These are phyloP conservation scores for Fusarium euwallaceae DNA, from an alignment of 2,329 filamentous ascomycete species.

Conservation along the genomic window DNA sequence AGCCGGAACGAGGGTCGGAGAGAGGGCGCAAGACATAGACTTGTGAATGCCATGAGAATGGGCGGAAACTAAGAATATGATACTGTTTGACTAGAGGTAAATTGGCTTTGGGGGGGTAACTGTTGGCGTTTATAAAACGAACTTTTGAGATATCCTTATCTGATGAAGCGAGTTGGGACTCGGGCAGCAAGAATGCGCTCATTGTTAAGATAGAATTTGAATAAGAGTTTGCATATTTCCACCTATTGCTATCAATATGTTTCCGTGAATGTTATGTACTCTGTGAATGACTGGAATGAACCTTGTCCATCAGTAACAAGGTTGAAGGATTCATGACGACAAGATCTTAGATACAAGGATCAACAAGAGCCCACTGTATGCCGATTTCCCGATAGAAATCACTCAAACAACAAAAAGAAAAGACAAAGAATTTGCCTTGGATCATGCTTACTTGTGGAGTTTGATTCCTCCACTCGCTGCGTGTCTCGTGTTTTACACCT, in stretches of 20 bases:
- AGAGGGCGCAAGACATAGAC: slow-evolving; percentile 51
- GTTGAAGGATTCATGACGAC: slow-evolving; percentile 2
- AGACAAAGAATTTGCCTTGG: slow-evolving; percentile 12
- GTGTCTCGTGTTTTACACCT: slow-evolving; percentile 15
- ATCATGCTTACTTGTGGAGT: slow-evolving; percentile 25
- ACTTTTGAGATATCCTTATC: slow-evolving; percentile 34
- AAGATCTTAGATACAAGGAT: neutral
- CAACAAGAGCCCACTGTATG: neutral
- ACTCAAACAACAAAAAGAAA: neutral
- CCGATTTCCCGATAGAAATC: neutral
- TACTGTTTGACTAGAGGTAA: slow-evolving; percentile 11
- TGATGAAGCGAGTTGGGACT: slow-evolving; percentile 29
- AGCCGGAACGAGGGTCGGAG: slow-evolving; percentile 39
- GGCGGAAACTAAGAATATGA: slow-evolving; percentile 36
- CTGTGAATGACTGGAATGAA: neutral
- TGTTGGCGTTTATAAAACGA: slow-evolving; percentile 32
- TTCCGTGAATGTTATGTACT: neutral
- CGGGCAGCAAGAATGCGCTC: neutral
- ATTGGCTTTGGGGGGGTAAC: slow-evolving; percentile 1
- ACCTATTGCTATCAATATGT: neutral
- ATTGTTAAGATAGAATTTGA: slow-evolving; percentile 31
- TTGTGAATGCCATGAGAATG: slow-evolving; percentile 52
- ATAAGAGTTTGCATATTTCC: neutral
- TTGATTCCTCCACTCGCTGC: slow-evolving; percentile 10
- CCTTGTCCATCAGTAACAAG: neutral